These are phyloP conservation scores for Trichoderma hamatum DNA, from an alignment of 2,329 filamentous ascomycete genomes.

Conservation along the genomic window DNA sequence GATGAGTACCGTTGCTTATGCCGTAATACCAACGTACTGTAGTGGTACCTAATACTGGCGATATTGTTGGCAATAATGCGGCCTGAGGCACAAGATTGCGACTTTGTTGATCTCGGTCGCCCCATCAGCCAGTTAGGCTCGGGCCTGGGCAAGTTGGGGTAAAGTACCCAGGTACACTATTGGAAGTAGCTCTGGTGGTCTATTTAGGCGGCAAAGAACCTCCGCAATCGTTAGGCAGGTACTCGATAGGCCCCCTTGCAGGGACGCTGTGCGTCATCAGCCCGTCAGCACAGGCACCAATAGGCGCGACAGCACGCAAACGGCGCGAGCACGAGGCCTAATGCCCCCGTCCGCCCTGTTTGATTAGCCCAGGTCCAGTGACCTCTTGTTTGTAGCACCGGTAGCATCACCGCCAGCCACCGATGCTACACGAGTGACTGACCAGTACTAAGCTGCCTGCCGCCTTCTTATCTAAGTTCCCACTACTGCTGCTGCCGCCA, in stretches of 20 bases:
- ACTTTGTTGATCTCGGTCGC: slow-evolving; percentile 24
- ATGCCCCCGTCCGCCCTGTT: background rate
- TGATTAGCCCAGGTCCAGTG: slow-evolving; percentile 22
- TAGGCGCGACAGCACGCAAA: slow-evolving; percentile 21
- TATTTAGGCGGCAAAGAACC: slow-evolving; percentile 15
- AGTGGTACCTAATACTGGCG: background rate
- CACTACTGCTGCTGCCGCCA: background rate
- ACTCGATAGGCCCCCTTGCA: slow-evolving; percentile 23
- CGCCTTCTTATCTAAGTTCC: slow-evolving; percentile 18
- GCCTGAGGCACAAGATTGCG: slow-evolving; percentile 20
- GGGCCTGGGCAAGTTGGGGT: slow-evolving; percentile 18
- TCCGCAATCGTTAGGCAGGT: background rate
- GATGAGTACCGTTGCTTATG: background rate
- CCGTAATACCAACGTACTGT: background rate
- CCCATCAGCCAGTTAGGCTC: slow-evolving; percentile 26
- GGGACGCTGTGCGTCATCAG: slow-evolving; percentile 26
- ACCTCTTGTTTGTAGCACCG: slow-evolving; percentile 1
- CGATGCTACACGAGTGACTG: slow-evolving; percentile 1
- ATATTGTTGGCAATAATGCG: background rate
- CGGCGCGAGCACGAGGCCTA: slow-evolving; percentile 23
- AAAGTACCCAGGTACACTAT: background rate
- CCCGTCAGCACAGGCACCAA: slow-evolving; percentile 24
- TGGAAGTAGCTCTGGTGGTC: slow-evolving; percentile 1
- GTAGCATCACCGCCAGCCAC: slow-evolving; percentile 11
- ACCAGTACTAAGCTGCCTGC: slow-evolving; percentile 7